A percentile compares a stretch with the other conserved stretches of the same genome.
These are phyloP conservation scores for Blastomyces gilchristii DNA, from an alignment of 2,329 filamentous ascomycete species.

Conservation along the genomic window DNA sequence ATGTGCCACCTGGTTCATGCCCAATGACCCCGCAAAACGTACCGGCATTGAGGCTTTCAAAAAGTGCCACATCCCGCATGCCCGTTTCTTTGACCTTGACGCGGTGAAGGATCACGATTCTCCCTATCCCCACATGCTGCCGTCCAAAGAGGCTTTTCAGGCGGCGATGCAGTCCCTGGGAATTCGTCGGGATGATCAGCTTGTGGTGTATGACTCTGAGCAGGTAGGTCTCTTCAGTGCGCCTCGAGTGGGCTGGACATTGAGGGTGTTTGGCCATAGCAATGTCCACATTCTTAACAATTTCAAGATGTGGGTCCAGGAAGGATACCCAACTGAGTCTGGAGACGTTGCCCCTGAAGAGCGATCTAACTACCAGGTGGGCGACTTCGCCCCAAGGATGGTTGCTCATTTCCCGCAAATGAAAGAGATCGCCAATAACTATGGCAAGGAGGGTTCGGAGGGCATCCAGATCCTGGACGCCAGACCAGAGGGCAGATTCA, in stretches of 20 bases:
- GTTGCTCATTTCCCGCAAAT: conserved; percentile 78
- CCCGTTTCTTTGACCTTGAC: conserved; percentile 94
- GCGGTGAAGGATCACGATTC: conserved; percentile 77
- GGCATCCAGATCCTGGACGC: conserved; percentile 86
- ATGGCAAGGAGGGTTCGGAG: conserved; percentile 72
- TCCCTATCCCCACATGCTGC: conserved; percentile 94
- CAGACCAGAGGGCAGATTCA: conserved; percentile 66
- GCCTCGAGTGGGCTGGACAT: conserved; percentile 86
- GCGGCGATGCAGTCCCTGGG: conserved; percentile 81
- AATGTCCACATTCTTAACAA: conserved; percentile 90
- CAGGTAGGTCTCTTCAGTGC: conserved; percentile 92
- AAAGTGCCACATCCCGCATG: conserved; percentile 72
- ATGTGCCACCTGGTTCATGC: conserved; percentile 92
- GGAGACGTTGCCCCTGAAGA: conserved; percentile 42
- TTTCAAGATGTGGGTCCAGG: conserved; percentile 83
- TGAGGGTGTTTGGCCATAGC: conserved; percentile 78
- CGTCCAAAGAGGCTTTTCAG: conserved; percentile 67
- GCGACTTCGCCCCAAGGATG: conserved; percentile 51
- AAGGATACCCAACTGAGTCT: conserved; percentile 72
- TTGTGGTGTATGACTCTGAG: conserved; percentile 89
- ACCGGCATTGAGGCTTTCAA: conserved; percentile 73
- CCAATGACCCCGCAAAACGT: conserved; percentile 66
- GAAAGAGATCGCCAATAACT: conserved; percentile 61
- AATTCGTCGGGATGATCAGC: conserved; percentile 73
- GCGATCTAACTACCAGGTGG: conserved; percentile 37